Percentiles rank a stretch among this genome's conserved stretches.
Evolutionary conservation across 2,329 filamentous ascomycete genomes (phyloP).

Genomic region (Fusarium solani-melongenae): DNA sequence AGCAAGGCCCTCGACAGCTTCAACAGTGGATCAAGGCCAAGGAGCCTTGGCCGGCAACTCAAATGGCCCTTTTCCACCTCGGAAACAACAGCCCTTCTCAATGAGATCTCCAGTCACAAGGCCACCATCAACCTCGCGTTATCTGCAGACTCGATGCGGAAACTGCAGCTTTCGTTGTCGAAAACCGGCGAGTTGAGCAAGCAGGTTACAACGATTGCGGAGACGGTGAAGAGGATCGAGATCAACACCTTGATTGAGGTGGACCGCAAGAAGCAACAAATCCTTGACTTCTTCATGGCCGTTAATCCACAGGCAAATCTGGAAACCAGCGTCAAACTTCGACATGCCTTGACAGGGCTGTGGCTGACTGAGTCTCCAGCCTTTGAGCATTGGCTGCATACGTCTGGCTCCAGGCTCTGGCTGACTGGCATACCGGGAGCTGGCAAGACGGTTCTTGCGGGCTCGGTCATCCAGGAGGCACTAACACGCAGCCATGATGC

Average conservation of each 20-base stretch:
- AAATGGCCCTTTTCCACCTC: slow-evolving; percentile 29
- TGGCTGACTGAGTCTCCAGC: background rate
- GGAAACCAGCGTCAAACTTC: background rate
- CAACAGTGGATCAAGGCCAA: background rate
- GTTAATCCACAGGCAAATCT: background rate
- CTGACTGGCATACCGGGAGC: background rate
- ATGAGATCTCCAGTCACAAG: slow-evolving; percentile 21
- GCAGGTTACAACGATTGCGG: background rate
- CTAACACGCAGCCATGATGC: background rate
- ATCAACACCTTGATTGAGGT: slow-evolving; percentile 8
- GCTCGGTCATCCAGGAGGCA: slow-evolving; percentile 1
- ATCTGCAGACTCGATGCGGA: slow-evolving; percentile 13
- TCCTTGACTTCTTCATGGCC: slow-evolving; percentile 7
- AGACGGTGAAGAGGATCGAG: slow-evolving; percentile 1
- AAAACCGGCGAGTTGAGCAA: background rate
- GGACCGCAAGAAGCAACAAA: rapidly evolving
- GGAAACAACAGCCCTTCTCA: slow-evolving; percentile 10
- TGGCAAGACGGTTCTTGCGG: slow-evolving; percentile 18
- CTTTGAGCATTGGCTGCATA: background rate
- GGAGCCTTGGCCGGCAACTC: background rate
- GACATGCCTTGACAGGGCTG: background rate
- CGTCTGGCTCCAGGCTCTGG: background rate
- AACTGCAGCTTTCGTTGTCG: background rate
- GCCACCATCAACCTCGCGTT: slow-evolving; percentile 12
- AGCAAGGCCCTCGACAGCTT: background rate